Base-by-base conservation (phyloP, 805 yeast genomes). In the Helenozyma baotianmanensis region DNA sequence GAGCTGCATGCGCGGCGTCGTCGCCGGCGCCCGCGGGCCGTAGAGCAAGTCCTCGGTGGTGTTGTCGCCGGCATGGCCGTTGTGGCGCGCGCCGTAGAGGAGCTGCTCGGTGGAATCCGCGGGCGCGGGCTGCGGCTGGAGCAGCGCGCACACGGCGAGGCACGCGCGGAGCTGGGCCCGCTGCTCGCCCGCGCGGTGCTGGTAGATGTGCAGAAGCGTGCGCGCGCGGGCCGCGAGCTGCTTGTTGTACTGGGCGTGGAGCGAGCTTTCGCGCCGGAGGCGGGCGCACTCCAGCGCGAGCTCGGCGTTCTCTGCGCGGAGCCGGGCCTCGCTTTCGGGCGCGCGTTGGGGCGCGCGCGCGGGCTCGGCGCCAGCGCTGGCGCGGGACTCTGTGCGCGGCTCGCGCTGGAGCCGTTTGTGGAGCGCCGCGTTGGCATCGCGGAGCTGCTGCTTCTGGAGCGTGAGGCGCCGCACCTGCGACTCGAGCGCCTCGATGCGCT, bases 401-500 rank as follows among this genome's bases (percentile, higher is more conserved):
- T 7, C 14, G 13, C 13, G 7, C 13, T 13, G 11, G 17, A 13
- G 13, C 17, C 11, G 30, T 3, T 11, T 23, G 21, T 29, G 15
- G 22, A 13, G 26, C 12, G 9, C 12, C 5, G 14, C 7, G 11
- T 27, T 21, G 10, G 26, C 26, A 12, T 29, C 23, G 16, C 22
- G 25, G 12, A 39, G 17, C 4, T 31, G 30, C 14, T 28, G 32
- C 19, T 40, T 36, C 23, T 33, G 36, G n/a, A 39, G 33, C 14
- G 16, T 15, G 27, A 42, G 25, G 21, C 24, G 36, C 9, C 38
- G 32, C 12, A 41, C 33, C 26, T 14, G 12, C 7, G 43, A 35
- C 32, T 41, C 44, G 18, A 46, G 38, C 17, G 32, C 33, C 14
- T 39, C 47, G 6, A 44, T 36, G 11, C 24, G 23, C 12, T 30